These are phyloP conservation scores for Trichomonascaceae sp. DNA, from an alignment of 1,139 yeast species.

Conservation along the genomic window DNA sequence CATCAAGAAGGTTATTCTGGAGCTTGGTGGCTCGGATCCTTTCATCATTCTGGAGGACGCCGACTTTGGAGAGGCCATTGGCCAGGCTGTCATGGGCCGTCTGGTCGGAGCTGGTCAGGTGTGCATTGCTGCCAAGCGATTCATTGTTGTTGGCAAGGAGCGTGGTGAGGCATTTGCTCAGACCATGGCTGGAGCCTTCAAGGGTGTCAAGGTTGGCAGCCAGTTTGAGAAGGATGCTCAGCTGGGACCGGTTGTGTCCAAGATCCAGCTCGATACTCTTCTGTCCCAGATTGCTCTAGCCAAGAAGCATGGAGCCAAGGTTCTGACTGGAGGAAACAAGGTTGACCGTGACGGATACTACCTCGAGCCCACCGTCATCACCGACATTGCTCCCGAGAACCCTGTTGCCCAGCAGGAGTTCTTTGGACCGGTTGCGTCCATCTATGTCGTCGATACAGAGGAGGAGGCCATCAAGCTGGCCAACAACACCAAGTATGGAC, in stretches of 20 bases:
- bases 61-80: constrained; percentile 44
- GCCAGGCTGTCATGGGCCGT: constrained; percentile 43
- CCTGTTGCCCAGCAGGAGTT: constrained; percentile 56
- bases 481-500: constrained; percentile 61
- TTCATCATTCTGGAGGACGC: constrained; percentile 66
- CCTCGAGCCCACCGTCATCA: constrained; percentile 56
- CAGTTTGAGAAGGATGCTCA: constrained; percentile 58
- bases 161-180: constrained; percentile 41
- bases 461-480: constrained; percentile 61
- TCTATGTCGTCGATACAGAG: constrained; percentile 51
- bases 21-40: constrained; percentile 79
- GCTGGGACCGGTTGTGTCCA: constrained; percentile 81
- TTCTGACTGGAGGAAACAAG: constrained; percentile 66
- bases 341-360: constrained; percentile 44
- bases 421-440: constrained; percentile 74
- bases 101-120: constrained; percentile 76
- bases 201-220: constrained; percentile 46
- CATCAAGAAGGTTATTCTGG: constrained; percentile 67
- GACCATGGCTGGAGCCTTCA: constrained; percentile 36
- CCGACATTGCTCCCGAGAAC: constrained; percentile 49
- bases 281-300: constrained; percentile 60
- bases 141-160: constrained; percentile 58
- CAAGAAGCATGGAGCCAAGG: constrained; percentile 57
- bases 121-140: constrained; percentile 74
- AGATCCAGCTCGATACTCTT: constrained; percentile 60